Evolutionary conservation across 1,284 basidiomycete species (phyloP).

Genomic region (Takashimella tepidaria): DNA sequence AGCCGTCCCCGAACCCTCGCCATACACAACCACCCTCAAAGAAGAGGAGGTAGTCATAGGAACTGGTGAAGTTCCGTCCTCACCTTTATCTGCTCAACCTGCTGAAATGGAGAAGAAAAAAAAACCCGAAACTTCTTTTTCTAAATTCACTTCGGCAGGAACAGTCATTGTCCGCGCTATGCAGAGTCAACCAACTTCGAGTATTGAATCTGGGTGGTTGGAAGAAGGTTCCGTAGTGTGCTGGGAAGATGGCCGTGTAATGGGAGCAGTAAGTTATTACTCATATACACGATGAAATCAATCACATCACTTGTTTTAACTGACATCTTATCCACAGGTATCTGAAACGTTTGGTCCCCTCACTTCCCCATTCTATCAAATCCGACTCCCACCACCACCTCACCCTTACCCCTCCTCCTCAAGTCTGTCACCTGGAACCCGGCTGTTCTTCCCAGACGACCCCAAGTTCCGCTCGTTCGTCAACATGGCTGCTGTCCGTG

Average conservation of each 20-base stretch:
- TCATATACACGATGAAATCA: not conserved
- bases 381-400: slow-evolving; percentile 45
- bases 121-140: no score
- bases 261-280: slow-evolving; percentile 48
- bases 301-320: not conserved
- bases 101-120: no score
- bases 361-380: slow-evolving; percentile 52
- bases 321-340: slow-evolving; percentile 38
- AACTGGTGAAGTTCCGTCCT: no score
- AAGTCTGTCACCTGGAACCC: slow-evolving; percentile 25
- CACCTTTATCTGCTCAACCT: no score
- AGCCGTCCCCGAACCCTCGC: no score
- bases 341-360: slow-evolving; percentile 56
- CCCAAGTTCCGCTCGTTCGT: slow-evolving; percentile 49
- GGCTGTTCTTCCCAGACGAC: slow-evolving; percentile 50
- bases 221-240: slow-evolving; percentile 53
- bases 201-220: slow-evolving; percentile 41
- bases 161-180: slow-evolving; percentile 48
- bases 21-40: no score
- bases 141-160: slow-evolving; percentile 43
- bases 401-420: slow-evolving; percentile 32
- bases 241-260: slow-evolving; percentile 50
- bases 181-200: slow-evolving; percentile 19
- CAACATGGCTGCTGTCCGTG: slow-evolving; percentile 47
- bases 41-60: no score